These are phyloP conservation scores for Chaetomiaceae sp. DNA, from an alignment of 2,329 filamentous ascomycete genomes.

Conservation along the genomic window DNA sequence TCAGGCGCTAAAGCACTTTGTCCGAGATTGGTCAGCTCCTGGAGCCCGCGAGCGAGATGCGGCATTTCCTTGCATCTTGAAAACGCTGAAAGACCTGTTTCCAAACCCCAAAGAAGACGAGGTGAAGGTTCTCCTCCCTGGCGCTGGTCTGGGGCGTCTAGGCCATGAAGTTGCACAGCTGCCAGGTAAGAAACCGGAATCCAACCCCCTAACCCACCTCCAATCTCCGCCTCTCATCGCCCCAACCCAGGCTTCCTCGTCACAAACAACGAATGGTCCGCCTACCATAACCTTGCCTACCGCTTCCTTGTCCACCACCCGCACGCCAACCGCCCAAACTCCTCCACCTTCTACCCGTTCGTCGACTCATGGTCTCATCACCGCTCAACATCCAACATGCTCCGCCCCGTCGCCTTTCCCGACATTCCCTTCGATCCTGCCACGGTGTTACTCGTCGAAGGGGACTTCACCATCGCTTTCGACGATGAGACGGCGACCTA, in stretches of 20 bases:
- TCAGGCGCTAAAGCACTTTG: constrained; percentile 53
- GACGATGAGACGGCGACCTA: constrained; percentile 30
- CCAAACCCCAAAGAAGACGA: constrained; percentile 22
- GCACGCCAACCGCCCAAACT: constrained; percentile 16
- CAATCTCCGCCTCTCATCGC: too few species aligned
- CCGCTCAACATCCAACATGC: constrained; percentile 42
- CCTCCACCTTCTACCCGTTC: constrained; percentile 43
- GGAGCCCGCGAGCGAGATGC: constrained; percentile 43
- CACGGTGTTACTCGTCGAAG: constrained; percentile 46
- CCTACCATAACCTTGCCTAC: constrained; percentile 53
- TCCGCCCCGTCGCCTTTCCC: constrained; percentile 43
- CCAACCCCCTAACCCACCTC: constrained; percentile 28
- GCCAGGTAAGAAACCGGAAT: neutral
- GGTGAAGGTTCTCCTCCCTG: constrained; percentile 45
- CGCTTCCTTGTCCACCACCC: constrained; percentile 39
- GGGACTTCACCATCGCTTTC: constrained; percentile 49
- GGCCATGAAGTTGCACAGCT: constrained; percentile 46
- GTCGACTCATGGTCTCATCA: constrained; percentile 55
- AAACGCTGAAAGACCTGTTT: constrained; percentile 31
- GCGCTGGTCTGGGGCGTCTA: constrained; percentile 48
- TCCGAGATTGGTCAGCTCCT: constrained; percentile 51
- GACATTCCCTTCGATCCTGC: constrained; percentile 33
- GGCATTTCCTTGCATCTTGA: constrained; percentile 37
- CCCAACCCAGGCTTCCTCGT: constrained; percentile 48
- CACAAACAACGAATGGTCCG: constrained; percentile 53